Evolutionary conservation across 768 basidiomycete genomes (phyloP).

Genomic region (Coprinopsis strossmayeri): DNA sequence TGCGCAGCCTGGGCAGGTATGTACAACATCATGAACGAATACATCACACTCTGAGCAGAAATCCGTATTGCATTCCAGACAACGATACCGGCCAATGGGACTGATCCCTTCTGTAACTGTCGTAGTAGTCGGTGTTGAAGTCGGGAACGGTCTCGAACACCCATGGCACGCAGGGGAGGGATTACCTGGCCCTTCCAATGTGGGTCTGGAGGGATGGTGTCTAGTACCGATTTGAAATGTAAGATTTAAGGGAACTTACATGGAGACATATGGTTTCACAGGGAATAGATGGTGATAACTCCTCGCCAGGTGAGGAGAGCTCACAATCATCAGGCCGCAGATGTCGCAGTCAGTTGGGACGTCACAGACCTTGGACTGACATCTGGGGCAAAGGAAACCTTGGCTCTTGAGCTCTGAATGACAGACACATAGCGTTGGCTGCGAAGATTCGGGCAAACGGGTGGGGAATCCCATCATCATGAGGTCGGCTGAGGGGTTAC

Average conservation of each 20-base stretch:
- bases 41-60: slow-evolving; percentile 97
- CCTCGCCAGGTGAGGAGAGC: slow-evolving; percentile 92
- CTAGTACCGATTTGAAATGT: slow-evolving; percentile 1
- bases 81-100: slow-evolving; percentile 81
- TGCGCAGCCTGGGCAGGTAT: slow-evolving; percentile 89
- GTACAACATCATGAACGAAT: slow-evolving; percentile 91
- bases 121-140: slow-evolving; percentile 26
- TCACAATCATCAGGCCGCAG: slow-evolving; percentile 96
- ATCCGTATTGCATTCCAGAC: slow-evolving; percentile 77
- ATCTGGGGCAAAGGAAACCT: slow-evolving; percentile 94
- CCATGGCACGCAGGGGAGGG: slow-evolving; percentile 57
- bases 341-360: slow-evolving; percentile 98
- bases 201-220: slow-evolving; percentile 23
- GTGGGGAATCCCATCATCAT: slow-evolving; percentile 99
- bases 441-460: slow-evolving; percentile 76
- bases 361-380: slow-evolving; percentile 90
- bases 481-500: slow-evolving; percentile 74
- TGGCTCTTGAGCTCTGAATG: slow-evolving; percentile 89
- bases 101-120: slow-evolving; percentile 59
- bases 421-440: slow-evolving; percentile 84
- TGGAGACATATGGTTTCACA: slow-evolving; percentile 74
- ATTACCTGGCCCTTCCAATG: slow-evolving; percentile 29
- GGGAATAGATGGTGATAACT: slow-evolving; percentile 97
- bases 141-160: slow-evolving; percentile 69
- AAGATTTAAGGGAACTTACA: slow-evolving; percentile 48